phyloP scores from a whole-genome alignment of 768 basidiomycete genomes.

The Naematelia aurantialba region DNA sequence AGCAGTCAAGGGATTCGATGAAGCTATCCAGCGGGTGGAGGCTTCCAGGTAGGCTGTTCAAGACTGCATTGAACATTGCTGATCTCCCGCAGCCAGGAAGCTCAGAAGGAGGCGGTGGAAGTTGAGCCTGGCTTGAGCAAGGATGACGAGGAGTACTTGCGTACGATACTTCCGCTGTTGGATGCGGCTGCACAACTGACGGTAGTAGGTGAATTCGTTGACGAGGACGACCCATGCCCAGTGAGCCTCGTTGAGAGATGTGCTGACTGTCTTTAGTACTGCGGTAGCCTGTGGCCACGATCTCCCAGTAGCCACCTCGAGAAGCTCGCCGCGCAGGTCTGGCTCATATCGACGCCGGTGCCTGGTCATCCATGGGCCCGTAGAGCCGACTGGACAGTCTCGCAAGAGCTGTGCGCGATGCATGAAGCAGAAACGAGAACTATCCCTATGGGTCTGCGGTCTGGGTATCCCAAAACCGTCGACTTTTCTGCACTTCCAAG shows the following conservation, averaged over 20 bases:
- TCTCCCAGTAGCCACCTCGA: neutral
- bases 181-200: neutral
- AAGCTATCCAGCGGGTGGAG: neutral
- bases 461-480: conserved; percentile 38
- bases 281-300: neutral
- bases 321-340: neutral
- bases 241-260: neutral
- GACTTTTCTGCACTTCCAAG: conserved; percentile 19
- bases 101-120: neutral
- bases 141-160: neutral
- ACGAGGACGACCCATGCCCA: neutral
- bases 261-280: neutral
- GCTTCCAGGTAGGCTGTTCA: neutral
- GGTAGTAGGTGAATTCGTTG: neutral
- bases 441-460: conserved; percentile 34
- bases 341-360: neutral
- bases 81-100: neutral
- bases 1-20: neutral
- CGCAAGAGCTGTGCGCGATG: conserved; percentile 34
- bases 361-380: conserved; percentile 4
- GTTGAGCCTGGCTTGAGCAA: neutral
- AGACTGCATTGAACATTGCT: neutral
- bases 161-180: neutral
- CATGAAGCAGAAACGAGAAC: conserved; percentile 34
- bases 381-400: conserved; percentile 18